Conservation (phyloP, 2,329 filamentous ascomycete genomes). For the Gyromitra esculenta region DNA sequence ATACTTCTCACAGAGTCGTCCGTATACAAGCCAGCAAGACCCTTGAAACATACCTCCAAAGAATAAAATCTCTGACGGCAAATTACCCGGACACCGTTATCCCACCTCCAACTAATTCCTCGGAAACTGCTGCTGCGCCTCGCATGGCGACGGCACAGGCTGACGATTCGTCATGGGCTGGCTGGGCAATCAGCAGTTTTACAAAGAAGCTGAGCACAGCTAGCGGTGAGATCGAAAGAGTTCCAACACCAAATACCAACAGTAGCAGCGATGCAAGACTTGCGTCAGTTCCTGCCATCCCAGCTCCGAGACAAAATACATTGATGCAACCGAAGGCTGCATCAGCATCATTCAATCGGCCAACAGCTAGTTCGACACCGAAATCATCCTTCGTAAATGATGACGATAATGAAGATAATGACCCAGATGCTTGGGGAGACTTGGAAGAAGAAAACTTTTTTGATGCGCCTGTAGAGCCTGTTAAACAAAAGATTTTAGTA, state of each 20-base stretch:
- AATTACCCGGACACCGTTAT: constrained; percentile 82
- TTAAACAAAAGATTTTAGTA: constrained; percentile 18
- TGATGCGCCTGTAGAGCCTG: constrained; percentile 60
- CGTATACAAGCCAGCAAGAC: constrained; percentile 92
- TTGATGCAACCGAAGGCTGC: constrained; percentile 61
- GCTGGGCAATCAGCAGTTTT: constrained; percentile 98
- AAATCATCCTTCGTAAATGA: constrained; percentile 66
- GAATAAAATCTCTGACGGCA: constrained; percentile 79
- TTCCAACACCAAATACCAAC: constrained; percentile 24
- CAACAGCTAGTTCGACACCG: constrained; percentile 68
- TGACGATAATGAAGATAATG: constrained; percentile 70
- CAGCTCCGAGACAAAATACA: constrained; percentile 17
- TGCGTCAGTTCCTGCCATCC: constrained; percentile 58
- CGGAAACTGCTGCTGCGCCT: constrained; percentile 65
- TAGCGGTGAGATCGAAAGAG: constrained; percentile 80
- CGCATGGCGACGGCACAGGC: constrained; percentile 83
- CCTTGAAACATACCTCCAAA: constrained; percentile 83
- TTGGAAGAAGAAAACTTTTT: constrained; percentile 67
- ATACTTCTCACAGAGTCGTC: constrained; percentile 67
- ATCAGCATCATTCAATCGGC: constrained; percentile 71
- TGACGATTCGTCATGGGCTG: constrained; percentile 79
- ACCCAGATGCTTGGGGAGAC: constrained; percentile 79
- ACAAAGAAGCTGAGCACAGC: constrained; percentile 90
- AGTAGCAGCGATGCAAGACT: constrained; percentile 59
- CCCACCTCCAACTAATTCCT: constrained; percentile 68